Evolutionary conservation across 2,329 filamentous ascomycete species (phyloP).

Genomic region (Pseudogymnoascus sp.): DNA sequence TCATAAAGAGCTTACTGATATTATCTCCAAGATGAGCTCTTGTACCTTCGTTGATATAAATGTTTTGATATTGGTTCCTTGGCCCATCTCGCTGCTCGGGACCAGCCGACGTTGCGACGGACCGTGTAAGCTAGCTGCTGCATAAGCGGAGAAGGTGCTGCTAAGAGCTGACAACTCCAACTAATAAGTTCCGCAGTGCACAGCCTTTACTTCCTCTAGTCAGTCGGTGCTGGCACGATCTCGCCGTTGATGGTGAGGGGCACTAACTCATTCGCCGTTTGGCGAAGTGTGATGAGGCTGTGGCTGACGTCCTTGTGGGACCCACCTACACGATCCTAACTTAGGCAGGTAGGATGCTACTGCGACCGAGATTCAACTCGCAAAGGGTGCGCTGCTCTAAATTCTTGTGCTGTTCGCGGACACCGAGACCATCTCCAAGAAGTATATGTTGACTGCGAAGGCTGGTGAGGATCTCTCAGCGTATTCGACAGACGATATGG

Average conservation of each 20-base stretch:
- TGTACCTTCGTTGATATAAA: not conserved
- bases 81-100: not conserved
- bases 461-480: slow-evolving; percentile 15
- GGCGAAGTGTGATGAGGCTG: not conserved
- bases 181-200: not conserved
- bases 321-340: slow-evolving; percentile 17
- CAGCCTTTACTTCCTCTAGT: not conserved
- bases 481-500: slow-evolving; percentile 14
- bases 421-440: slow-evolving; percentile 16
- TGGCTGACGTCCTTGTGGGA: not conserved
- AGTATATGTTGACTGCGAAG: slow-evolving; percentile 14
- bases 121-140: not conserved
- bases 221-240: not conserved
- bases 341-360: slow-evolving; percentile 11
- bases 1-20: not conserved
- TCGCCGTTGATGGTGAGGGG: not conserved
- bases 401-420: slow-evolving; percentile 18
- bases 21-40: not conserved
- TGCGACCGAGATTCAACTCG: slow-evolving; percentile 13
- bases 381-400: slow-evolving; percentile 14
- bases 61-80: not conserved
- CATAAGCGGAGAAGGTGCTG: not conserved
- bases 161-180: not conserved
- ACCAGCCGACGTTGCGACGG: not conserved
- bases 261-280: not conserved